Conservation (phyloP, 148 eudicot species). For the Chenopodium berlandieri region DNA sequence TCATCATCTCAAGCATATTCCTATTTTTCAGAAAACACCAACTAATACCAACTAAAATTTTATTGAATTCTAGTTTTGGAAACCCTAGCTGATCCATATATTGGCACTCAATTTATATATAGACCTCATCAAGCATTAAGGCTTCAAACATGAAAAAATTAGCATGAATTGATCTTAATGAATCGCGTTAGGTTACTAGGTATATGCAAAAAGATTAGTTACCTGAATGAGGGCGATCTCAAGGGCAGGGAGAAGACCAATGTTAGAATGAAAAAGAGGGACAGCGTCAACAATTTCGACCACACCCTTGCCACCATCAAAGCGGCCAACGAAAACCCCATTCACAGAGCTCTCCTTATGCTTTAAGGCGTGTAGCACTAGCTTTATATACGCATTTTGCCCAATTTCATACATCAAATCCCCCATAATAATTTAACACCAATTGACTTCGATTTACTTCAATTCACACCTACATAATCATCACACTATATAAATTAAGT, state of each 20-base stretch:
- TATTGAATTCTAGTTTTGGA: neutral
- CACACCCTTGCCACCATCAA: slow-evolving; percentile 28
- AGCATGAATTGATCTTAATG: neutral
- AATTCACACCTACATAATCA: slow-evolving; percentile 9
- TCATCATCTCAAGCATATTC: neutral
- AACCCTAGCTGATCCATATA: neutral
- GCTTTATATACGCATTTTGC: slow-evolving; percentile 77
- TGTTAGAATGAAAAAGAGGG: slow-evolving; percentile 72
- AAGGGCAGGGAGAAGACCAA: slow-evolving; percentile 80
- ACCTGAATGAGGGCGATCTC: slow-evolving; percentile 92
- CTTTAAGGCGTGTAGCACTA: slow-evolving; percentile 64
- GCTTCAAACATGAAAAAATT: neutral
- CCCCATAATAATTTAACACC: slow-evolving; percentile 22
- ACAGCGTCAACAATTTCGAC: slow-evolving; percentile 73
- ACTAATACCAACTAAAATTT: neutral
- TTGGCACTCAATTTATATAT: neutral
- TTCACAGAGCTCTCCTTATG: slow-evolving; percentile 62
- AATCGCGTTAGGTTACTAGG: neutral
- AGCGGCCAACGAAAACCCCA: slow-evolving; percentile 69
- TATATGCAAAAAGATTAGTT: neutral
- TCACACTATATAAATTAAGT: neutral
- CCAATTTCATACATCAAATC: slow-evolving; percentile 55
- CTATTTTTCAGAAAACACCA: neutral
- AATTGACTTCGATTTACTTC: slow-evolving; percentile 1
- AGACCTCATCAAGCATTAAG: slow-evolving; percentile 1